Evolutionary conservation across 805 yeast species (phyloP), one percentile per base, ranked within the genome.

Genomic region (Lachancea nothofagi): DNA sequence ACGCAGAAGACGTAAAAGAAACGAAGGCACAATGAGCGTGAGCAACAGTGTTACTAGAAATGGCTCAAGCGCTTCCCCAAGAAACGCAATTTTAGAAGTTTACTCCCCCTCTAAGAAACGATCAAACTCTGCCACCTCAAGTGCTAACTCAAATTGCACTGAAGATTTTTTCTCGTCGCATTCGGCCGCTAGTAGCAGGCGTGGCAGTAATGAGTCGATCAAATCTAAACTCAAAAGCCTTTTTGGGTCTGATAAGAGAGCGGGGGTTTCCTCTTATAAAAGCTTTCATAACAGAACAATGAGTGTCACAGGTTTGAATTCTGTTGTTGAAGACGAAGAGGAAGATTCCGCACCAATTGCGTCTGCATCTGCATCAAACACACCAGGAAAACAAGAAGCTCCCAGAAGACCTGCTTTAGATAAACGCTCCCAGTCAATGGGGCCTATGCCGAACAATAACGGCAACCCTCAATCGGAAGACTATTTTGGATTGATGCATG

Each of bases 1-100:
- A 33, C 66, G 72, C 29, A 57, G 65, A 25, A 51, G 62, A 46
- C 29, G 56, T 36, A 43, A 55, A 38, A 38, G 51, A 41, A 23
- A 36, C 7, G 31, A 41, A 12, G 28, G 34, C 19, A 19, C 15
- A 8, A 17, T 18, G 8, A 20, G 7, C 14, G 27, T 27, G 2
- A 29, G 30, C 13, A 38, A 27, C 10, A 32, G 24, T 10, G 18
- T 20, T 7, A 35, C 33, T 17, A 35, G 33, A 15, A 41, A 20
- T 15, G 19, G 17, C 24, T 21, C 35, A 5, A 13, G 23, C 12
- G 29, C 22, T 7, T 29, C 39, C 7, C 9, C 19, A 14, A 18
- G 30, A 13, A 33, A 22, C 6, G 29, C 26, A 15, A 7, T 27
- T 29, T 28, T 28, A 29, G 30, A 34, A 13, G 26, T 25, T 8